Evolutionary conservation across 306 rosid genomes (phyloP).

Genomic region (Adenanthera pavonina): DNA sequence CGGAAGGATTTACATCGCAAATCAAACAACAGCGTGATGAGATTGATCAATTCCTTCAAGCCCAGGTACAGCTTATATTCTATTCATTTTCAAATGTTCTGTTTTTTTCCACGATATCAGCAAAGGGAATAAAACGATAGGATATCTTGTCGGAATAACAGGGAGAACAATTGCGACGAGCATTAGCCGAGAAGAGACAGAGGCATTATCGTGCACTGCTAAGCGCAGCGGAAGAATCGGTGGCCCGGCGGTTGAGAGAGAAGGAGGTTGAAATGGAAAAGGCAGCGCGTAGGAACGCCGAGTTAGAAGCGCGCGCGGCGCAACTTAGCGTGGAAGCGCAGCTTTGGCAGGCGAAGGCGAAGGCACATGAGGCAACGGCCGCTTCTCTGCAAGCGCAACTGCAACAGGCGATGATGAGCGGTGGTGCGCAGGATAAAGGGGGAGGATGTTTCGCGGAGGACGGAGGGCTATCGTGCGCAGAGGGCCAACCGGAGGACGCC

Average conservation of each 20-base stretch:
- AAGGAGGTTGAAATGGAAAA: slow-evolving; percentile 73
- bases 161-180: slow-evolving; percentile 75
- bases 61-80: slow-evolving; percentile 58
- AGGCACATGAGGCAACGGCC: slow-evolving; percentile 75
- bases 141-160: slow-evolving; percentile 16
- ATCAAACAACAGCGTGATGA: slow-evolving; percentile 79
- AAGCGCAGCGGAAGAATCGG: slow-evolving; percentile 66
- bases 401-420: slow-evolving; percentile 68
- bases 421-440: slow-evolving; percentile 41
- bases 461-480: slow-evolving; percentile 53
- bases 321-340: slow-evolving; percentile 74
- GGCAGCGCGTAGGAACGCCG: slow-evolving; percentile 70
- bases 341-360: slow-evolving; percentile 84
- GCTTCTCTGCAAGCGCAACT: slow-evolving; percentile 75
- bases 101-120: not conserved
- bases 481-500: slow-evolving; percentile 78
- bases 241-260: slow-evolving; percentile 61
- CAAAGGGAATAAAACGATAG: not conserved
- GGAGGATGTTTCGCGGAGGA: slow-evolving; percentile 35
- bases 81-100: not conserved
- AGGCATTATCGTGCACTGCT: slow-evolving; percentile 67
- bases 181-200: slow-evolving; percentile 72
- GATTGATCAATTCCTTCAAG: slow-evolving; percentile 72
- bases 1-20: slow-evolving; percentile 65
- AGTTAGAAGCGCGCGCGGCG: slow-evolving; percentile 87